These are phyloP conservation scores for Cryptococcus deneoformans DNA, from an alignment of 1,284 basidiomycete genomes.

Conservation along the genomic window DNA sequence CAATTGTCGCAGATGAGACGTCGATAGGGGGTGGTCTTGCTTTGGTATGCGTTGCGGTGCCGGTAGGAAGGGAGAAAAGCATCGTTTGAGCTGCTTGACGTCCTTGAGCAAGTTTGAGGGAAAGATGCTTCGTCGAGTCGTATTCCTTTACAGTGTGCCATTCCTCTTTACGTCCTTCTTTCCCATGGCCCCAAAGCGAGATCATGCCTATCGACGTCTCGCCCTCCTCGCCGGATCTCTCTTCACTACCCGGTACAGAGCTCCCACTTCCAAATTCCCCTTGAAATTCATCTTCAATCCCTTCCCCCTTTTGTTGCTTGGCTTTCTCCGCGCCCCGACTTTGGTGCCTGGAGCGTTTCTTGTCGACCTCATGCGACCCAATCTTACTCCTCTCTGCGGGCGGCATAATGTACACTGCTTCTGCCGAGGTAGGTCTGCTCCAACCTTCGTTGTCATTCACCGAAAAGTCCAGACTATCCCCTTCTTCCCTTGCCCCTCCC, in stretches of 20 bases:
- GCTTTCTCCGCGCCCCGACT: not conserved
- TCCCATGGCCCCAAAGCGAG: too few relatives aligned
- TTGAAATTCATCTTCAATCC: not conserved
- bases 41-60: too few relatives aligned
- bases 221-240: slow-evolving; percentile 1
- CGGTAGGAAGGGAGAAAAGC: not conserved
- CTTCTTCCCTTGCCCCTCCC: not conserved
- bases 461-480: too few relatives aligned
- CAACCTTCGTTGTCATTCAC: not conserved
- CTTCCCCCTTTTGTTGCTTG: not conserved
- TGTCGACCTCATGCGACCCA: slow-evolving; percentile 1
- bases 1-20: too few relatives aligned
- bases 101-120: not conserved
- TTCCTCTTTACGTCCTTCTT: not conserved
- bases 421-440: not conserved
- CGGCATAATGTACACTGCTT: slow-evolving; percentile 11
- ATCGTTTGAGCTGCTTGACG: not conserved
- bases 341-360: not conserved
- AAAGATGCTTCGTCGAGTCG: not conserved
- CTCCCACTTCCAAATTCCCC: not conserved
- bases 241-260: not conserved
- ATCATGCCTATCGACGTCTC: not conserved
- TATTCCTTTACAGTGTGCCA: not conserved
- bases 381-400: slow-evolving; percentile 15
- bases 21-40: too few relatives aligned